Percentiles rank a stretch among this genome's conserved stretches.
Evolutionary conservation across 805 yeast species (phyloP).

Genomic region (Ogataea sp.): DNA sequence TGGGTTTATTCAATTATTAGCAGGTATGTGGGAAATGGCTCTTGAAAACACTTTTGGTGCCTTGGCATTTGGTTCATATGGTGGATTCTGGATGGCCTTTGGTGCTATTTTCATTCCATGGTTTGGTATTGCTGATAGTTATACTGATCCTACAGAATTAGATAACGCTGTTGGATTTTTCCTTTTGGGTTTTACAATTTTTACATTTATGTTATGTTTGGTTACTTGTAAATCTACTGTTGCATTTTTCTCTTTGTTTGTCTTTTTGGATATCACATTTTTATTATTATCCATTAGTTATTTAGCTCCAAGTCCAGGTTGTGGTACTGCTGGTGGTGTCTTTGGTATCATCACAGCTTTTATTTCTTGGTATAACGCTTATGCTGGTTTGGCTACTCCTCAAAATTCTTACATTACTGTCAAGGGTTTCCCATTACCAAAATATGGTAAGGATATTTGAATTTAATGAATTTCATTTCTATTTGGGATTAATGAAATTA

Average conservation of each 20-base stretch:
- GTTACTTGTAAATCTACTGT: conserved; percentile 51
- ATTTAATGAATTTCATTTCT: too few relatives aligned
- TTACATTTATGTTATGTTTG: conserved; percentile 49
- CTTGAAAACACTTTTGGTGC: conserved; percentile 73
- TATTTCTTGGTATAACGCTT: conserved; percentile 64
- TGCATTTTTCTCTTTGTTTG: conserved; percentile 44
- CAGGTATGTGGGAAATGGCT: conserved; percentile 74
- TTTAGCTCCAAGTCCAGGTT: conserved; percentile 34
- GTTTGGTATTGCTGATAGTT: conserved; percentile 48
- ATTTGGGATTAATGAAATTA: too few relatives aligned
- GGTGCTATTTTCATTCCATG: conserved; percentile 55
- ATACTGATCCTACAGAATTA: conserved; percentile 33
- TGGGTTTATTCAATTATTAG: conserved; percentile 61
- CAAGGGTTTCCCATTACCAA: conserved; percentile 23
- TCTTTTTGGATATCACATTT: conserved; percentile 46
- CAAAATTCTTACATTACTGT: conserved; percentile 53
- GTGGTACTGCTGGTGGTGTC: conserved; percentile 52
- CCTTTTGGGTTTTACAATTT: conserved; percentile 56
- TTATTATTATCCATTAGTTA: conserved; percentile 41
- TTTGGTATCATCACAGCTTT: conserved; percentile 55
- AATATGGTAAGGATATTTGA: conserved; percentile 12
- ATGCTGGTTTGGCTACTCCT: conserved; percentile 56
- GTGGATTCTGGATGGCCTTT: conserved; percentile 74
- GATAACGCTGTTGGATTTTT: conserved; percentile 50
- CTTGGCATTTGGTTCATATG: conserved; percentile 50